These are phyloP conservation scores for Candida sanyaensis DNA, from an alignment of 1,139 yeast species.

Conservation along the genomic window DNA sequence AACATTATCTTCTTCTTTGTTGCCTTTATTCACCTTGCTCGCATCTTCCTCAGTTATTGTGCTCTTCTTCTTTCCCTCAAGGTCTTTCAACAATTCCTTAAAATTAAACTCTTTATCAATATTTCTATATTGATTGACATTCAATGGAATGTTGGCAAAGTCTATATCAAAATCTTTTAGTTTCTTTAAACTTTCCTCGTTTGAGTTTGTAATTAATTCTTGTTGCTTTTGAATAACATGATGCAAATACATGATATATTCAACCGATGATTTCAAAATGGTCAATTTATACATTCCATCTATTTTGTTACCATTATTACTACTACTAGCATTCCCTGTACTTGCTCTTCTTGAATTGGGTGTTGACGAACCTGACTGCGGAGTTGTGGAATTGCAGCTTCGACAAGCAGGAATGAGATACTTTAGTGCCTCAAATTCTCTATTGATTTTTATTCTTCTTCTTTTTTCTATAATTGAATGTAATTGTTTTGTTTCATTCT, in stretches of 20 bases:
- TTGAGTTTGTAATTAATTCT: conserved; percentile 24
- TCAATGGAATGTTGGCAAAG: conserved; percentile 54
- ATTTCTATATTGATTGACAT: conserved; percentile 60
- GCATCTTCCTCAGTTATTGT: conserved; percentile 3
- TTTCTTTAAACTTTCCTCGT: not conserved
- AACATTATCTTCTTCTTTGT: not conserved
- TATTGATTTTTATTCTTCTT: conserved; percentile 73
- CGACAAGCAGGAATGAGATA: conserved; percentile 76
- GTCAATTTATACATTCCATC: conserved; percentile 82
- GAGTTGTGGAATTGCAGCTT: conserved; percentile 13
- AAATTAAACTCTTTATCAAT: conserved; percentile 59
- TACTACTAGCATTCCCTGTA: conserved; percentile 8
- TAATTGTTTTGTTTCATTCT: conserved; percentile 59
- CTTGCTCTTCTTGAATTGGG: conserved; percentile 9
- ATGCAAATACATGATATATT: conserved; percentile 72
- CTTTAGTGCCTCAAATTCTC: conserved; percentile 81
- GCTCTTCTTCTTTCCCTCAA: conserved; percentile 3
- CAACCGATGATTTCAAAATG: conserved; percentile 78
- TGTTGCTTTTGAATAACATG: conserved; percentile 53
- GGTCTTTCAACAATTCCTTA: conserved; percentile 27
- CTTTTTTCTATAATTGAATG: conserved; percentile 83
- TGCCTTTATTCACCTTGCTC: conserved; percentile 15
- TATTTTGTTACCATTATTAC: conserved; percentile 37
- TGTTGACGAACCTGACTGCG: conserved; percentile 10
- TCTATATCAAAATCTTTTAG: conserved; percentile 35